Evolutionary conservation across 208 protist genomes (phyloP).

Genomic region (Leishmania gerbilli): DNA sequence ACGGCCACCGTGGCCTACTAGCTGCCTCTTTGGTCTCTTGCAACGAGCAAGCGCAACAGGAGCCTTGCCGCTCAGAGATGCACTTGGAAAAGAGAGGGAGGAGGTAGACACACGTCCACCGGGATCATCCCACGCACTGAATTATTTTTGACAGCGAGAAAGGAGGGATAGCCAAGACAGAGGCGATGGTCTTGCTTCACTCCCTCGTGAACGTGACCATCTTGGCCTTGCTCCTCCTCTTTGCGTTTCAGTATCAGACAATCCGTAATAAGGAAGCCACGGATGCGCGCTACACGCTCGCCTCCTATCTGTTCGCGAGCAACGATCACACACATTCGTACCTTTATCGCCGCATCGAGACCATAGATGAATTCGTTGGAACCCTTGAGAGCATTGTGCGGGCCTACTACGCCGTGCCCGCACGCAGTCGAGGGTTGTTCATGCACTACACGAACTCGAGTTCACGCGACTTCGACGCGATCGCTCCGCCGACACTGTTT

Average conservation of each 20-base stretch:
- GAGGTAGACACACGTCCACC: background rate
- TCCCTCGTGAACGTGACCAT: conserved; percentile 37
- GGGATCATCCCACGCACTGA: background rate
- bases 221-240: conserved; percentile 37
- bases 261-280: conserved; percentile 41
- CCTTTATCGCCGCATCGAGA: conserved; percentile 37
- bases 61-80: background rate
- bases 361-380: conserved; percentile 51
- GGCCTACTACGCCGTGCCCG: conserved; percentile 47
- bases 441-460: conserved; percentile 52
- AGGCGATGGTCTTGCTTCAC: conserved; percentile 39
- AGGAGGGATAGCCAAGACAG: background rate
- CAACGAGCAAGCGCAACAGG: background rate
- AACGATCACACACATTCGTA: conserved; percentile 27
- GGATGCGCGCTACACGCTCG: conserved; percentile 41
- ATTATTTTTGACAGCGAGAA: background rate
- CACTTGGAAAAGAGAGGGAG: background rate
- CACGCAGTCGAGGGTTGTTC: conserved; percentile 44
- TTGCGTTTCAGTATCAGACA: conserved; percentile 53
- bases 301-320: conserved; percentile 43
- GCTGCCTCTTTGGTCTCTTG: background rate
- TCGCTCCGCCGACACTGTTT: conserved; percentile 36
- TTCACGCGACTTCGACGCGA: background rate
- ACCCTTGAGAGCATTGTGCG: conserved; percentile 37
- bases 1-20: background rate